phyloP scores from a whole-genome alignment of 305 asterid species.

The Fraxinus latifolia region DNA sequence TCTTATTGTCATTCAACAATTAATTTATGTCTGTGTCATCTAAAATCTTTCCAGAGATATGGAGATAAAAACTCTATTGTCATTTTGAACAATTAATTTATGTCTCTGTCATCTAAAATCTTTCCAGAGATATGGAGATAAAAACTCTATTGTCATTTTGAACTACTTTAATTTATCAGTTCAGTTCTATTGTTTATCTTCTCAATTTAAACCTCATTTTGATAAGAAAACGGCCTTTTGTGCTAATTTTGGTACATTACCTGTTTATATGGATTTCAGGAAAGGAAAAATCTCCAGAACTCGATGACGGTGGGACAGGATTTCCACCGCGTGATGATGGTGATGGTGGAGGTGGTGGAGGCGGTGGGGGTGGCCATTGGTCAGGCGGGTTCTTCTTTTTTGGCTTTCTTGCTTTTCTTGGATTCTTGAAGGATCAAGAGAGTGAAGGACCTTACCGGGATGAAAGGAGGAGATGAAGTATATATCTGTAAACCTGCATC shows the following conservation, averaged over 20 bases:
- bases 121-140: neutral
- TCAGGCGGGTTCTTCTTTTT: slow-evolving; percentile 83
- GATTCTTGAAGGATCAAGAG: slow-evolving; percentile 70
- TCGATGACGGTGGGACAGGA: slow-evolving; percentile 82
- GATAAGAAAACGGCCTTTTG: neutral
- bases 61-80: neutral
- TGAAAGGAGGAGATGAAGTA: slow-evolving; percentile 26
- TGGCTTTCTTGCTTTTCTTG: slow-evolving; percentile 70
- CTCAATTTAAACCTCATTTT: neutral
- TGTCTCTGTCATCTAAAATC: neutral
- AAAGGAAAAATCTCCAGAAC: slow-evolving; percentile 79
- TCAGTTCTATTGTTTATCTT: neutral
- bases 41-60: neutral
- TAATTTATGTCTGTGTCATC: neutral
- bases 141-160: neutral
- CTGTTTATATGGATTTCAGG: slow-evolving; percentile 37
- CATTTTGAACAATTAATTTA: neutral
- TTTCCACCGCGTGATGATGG: slow-evolving; percentile 81
- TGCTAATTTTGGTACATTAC: neutral
- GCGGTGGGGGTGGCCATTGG: slow-evolving; percentile 79
- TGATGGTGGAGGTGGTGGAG: slow-evolving; percentile 80
- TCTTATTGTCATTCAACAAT: neutral
- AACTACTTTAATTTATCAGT: neutral
- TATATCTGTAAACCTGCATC: neutral
- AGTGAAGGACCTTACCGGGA: slow-evolving; percentile 50